phyloP scores from a whole-genome alignment of 2,329 filamentous ascomycete genomes.

The Talaromyces sp. region DNA sequence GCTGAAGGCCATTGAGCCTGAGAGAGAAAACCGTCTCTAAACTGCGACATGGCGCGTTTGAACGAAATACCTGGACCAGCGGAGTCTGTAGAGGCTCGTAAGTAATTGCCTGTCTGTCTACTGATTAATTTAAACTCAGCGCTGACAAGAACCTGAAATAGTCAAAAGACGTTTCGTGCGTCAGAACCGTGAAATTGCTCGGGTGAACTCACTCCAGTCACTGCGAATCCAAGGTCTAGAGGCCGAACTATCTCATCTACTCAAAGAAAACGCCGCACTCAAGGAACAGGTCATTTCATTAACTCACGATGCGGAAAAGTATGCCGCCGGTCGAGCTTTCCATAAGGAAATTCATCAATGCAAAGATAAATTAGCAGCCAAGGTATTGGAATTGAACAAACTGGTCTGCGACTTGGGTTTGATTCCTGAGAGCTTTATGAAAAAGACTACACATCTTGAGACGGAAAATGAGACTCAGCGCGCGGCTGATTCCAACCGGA shows the following conservation, averaged over 20 bases:
- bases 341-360: constrained; percentile 50
- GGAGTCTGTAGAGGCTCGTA: constrained; percentile 50
- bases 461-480: constrained; percentile 8
- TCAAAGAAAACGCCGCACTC: constrained; percentile 59
- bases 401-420: constrained; percentile 55
- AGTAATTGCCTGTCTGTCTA: constrained; percentile 23
- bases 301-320: constrained; percentile 53
- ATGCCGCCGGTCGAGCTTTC: constrained; percentile 43
- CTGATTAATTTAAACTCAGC: too few relatives aligned
- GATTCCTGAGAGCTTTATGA: constrained; percentile 34
- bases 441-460: constrained; percentile 22
- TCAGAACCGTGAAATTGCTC: constrained; percentile 64
- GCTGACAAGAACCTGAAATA: constrained; percentile 26
- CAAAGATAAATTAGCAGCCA: constrained; percentile 54
- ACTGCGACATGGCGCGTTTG: constrained; percentile 45
- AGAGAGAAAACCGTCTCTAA: constrained; percentile 12
- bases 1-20: constrained; percentile 6
- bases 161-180: constrained; percentile 63
- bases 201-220: constrained; percentile 62
- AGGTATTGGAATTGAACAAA: constrained; percentile 54
- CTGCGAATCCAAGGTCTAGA: constrained; percentile 62
- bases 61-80: constrained; percentile 45
- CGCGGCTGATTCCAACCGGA: neutral
- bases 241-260: constrained; percentile 57
- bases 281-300: constrained; percentile 58